phyloP scores from a whole-genome alignment of 2,329 filamentous ascomycete species.

The Epichloe amarillans region DNA sequence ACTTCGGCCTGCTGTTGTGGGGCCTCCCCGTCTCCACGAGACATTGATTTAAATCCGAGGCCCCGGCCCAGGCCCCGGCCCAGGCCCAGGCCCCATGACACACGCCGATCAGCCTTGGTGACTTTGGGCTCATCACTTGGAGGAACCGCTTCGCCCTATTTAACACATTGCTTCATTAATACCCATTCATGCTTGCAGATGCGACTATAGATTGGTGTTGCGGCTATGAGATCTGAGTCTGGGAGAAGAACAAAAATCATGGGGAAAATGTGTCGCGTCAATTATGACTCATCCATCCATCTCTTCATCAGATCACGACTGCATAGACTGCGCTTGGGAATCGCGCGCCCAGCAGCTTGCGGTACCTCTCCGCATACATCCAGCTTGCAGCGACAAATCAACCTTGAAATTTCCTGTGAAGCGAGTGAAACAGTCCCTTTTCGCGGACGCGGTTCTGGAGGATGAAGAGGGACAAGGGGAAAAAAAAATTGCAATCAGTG shows the following conservation, averaged over 20 bases:
- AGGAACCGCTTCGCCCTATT: slow-evolving; percentile 24
- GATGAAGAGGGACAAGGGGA: slow-evolving; percentile 14
- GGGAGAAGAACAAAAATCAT: neutral
- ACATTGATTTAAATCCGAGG: slow-evolving; percentile 17
- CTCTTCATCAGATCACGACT: slow-evolving; percentile 20
- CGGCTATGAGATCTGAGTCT: slow-evolving; percentile 1
- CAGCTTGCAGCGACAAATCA: neutral
- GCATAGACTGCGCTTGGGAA: slow-evolving; percentile 1
- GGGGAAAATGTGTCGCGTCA: slow-evolving; percentile 20
- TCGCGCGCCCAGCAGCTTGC: slow-evolving; percentile 1
- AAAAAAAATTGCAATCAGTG: slow-evolving; percentile 36
- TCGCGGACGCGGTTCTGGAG: neutral
- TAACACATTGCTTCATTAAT: slow-evolving; percentile 17
- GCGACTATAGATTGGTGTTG: slow-evolving; percentile 14
- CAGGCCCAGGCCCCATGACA: slow-evolving; percentile 28
- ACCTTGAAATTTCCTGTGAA: slow-evolving; percentile 7
- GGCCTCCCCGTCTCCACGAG: slow-evolving; percentile 13
- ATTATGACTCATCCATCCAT: slow-evolving; percentile 28
- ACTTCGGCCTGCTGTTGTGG: slow-evolving; percentile 7
- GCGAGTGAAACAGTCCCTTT: neutral
- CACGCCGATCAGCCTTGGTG: slow-evolving; percentile 27
- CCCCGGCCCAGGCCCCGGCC: slow-evolving; percentile 22
- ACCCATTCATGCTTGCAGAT: slow-evolving; percentile 14
- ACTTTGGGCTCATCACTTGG: slow-evolving; percentile 22
- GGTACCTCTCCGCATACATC: neutral